Base-by-base conservation (phyloP, 495 filamentous ascomycete species). In the Rhizodiscina lignyota region DNA sequence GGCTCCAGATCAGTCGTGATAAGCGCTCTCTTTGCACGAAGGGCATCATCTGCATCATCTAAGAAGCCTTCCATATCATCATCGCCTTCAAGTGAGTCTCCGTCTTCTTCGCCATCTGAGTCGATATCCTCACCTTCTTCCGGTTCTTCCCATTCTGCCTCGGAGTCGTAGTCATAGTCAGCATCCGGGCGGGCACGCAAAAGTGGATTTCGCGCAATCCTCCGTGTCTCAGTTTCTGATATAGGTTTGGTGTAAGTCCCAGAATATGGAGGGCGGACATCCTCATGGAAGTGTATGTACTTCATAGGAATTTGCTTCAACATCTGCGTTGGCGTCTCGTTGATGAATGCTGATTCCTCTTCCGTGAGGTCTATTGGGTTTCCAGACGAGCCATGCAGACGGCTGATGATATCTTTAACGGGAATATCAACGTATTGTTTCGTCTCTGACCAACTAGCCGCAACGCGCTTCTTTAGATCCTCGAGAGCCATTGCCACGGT, bases 161-260 rank as follows among this genome's bases (percentile, higher is more conserved):
- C 89, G 0, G 86, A 94, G 48, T 96, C 89, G 47, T 94, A 94
- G 41, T 89, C 85, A 52, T 99, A 96, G 48, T 91, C 64, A n/a
- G 74, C 64, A 2, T 77, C 65, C 2, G 79, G 73, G 4, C 89
- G 44, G 5, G 50, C 56, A 28, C 67, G 69, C 20, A 63, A 50
- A 34, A 74, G 72, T 0, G 89, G 85, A 23, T 77, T 81, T 2
- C 79, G 66, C n/a, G 74, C 72, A 3, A 91, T 48, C 38, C 61
- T 73, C 6, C 50, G 45, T 4, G 76, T 63, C 16, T 67, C 58
- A 0, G 41, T 42, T n/a, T 49, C 47, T 4, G 72, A 59, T 1
- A 66, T 54, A 1, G 56, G 36, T 37, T 62, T 72, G 3, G 82
- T 83, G 38, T 74, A 79, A 0, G 91, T 94, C 5, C 89, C 89